Evolutionary conservation across 2,329 filamentous ascomycete genomes (phyloP).

Genomic region (Neocatenulostroma microsporum): DNA sequence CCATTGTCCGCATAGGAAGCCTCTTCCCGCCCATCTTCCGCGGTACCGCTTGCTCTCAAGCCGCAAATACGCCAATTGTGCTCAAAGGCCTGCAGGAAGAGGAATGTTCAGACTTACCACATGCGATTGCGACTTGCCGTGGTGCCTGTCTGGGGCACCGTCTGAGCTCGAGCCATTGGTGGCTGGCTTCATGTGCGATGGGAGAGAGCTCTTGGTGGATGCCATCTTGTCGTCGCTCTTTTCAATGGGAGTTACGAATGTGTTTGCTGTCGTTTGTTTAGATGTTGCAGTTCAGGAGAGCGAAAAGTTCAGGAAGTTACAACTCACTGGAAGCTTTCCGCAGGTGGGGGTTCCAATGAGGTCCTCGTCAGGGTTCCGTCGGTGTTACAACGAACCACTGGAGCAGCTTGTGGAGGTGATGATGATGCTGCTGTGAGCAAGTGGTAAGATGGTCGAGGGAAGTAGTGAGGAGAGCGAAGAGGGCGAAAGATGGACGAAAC

Average conservation of each 20-base stretch:
- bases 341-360: conserved; percentile 3
- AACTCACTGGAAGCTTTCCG: not conserved
- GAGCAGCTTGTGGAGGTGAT: no score
- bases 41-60: no score
- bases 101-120: conserved; percentile 55
- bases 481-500: no score
- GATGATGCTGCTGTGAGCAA: no score
- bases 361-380: not conserved
- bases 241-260: not conserved
- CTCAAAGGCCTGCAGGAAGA: not conserved
- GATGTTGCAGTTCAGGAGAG: not conserved
- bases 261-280: not conserved
- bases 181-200: conserved; percentile 81
- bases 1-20: no score
- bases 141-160: conserved; percentile 52
- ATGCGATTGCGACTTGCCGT: conserved; percentile 78
- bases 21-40: no score
- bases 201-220: conserved; percentile 65
- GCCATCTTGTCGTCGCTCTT: conserved; percentile 23
- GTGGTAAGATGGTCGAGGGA: no score
- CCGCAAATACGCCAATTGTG: no score
- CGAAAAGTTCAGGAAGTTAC: conserved; percentile 1
- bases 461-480: no score
- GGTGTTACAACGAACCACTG: no score
- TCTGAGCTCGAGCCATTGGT: conserved; percentile 36